These are phyloP conservation scores for Trypanosoma caninum DNA, from an alignment of 208 protist genomes.

Conservation along the genomic window DNA sequence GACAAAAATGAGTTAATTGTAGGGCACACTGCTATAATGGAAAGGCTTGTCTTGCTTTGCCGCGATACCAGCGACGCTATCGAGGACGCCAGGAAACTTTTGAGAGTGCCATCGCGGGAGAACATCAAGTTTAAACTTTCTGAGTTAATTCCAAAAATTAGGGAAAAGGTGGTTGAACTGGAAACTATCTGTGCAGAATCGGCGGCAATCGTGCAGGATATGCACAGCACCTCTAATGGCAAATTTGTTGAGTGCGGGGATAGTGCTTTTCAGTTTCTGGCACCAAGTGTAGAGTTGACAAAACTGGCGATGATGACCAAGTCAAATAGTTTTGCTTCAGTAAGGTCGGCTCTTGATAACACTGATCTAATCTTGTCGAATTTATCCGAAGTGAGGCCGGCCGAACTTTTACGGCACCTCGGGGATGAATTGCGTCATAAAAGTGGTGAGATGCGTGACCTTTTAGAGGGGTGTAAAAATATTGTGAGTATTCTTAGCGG, in stretches of 20 bases:
- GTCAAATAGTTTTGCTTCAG: slow-evolving; percentile 9
- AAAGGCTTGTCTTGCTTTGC: slow-evolving; percentile 28
- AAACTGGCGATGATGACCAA: slow-evolving; percentile 26
- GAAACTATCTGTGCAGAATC: slow-evolving; percentile 40
- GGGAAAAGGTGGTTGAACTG: slow-evolving; percentile 37
- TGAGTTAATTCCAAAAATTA: slow-evolving; percentile 30
- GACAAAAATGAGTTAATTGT: too few species aligned
- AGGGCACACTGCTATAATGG: slow-evolving; percentile 7
- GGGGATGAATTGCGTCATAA: slow-evolving; percentile 23
- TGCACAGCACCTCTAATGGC: slow-evolving; percentile 38
- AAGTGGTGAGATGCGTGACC: slow-evolving; percentile 45
- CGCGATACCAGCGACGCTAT: slow-evolving; percentile 34
- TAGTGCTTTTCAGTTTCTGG: slow-evolving; percentile 27
- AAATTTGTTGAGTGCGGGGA: slow-evolving; percentile 16
- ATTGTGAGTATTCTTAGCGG: slow-evolving; percentile 49
- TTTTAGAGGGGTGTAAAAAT: slow-evolving; percentile 28
- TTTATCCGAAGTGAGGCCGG: not conserved
- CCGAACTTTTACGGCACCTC: slow-evolving; percentile 7
- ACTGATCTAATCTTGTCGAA: not conserved
- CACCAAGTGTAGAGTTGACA: slow-evolving; percentile 56
- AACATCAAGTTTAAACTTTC: slow-evolving; percentile 22
- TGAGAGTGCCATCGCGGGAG: slow-evolving; percentile 20
- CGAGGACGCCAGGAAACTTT: slow-evolving; percentile 29
- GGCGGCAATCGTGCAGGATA: slow-evolving; percentile 30
- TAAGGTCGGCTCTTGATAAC: not conserved